A percentile compares a stretch with the other conserved stretches of the same genome.
These are phyloP conservation scores for Grosmannia penicillata DNA, from an alignment of 2,329 filamentous ascomycete species.

Conservation along the genomic window DNA sequence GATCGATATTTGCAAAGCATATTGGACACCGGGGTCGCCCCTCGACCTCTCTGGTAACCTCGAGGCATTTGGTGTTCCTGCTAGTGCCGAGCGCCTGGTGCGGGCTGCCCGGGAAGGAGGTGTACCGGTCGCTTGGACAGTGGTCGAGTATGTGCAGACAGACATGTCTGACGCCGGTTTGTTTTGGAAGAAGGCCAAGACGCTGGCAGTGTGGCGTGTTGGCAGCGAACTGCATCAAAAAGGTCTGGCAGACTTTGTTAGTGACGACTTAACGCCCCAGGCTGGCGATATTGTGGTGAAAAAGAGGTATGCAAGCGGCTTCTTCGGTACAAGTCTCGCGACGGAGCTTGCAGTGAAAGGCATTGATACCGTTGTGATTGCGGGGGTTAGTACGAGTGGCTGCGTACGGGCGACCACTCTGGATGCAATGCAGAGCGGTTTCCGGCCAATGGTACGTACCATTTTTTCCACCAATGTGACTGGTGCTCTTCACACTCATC, in stretches of 20 bases:
- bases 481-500: neutral
- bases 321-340: slow-evolving; percentile 30
- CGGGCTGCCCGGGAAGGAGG: slow-evolving; percentile 21
- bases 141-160: slow-evolving; percentile 25
- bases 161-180: slow-evolving; percentile 30
- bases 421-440: slow-evolving; percentile 29
- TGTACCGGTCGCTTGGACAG: slow-evolving; percentile 27
- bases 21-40: slow-evolving; percentile 27
- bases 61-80: slow-evolving; percentile 19
- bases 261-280: slow-evolving; percentile 20
- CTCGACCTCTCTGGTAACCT: slow-evolving; percentile 23
- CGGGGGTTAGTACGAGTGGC: slow-evolving; percentile 30
- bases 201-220: slow-evolving; percentile 24
- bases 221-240: slow-evolving; percentile 17
- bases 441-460: slow-evolving; percentile 25
- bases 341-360: slow-evolving; percentile 23
- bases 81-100: slow-evolving; percentile 23
- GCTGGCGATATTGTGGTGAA: slow-evolving; percentile 20
- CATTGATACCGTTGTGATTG: slow-evolving; percentile 29
- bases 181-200: slow-evolving; percentile 26
- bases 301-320: slow-evolving; percentile 29
- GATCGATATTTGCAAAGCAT: slow-evolving; percentile 31
- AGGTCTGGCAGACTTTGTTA: slow-evolving; percentile 22
- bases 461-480: neutral
- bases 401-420: slow-evolving; percentile 27